phyloP scores from a whole-genome alignment of 495 filamentous ascomycete genomes.

The Annulohypoxylon nitens region DNA sequence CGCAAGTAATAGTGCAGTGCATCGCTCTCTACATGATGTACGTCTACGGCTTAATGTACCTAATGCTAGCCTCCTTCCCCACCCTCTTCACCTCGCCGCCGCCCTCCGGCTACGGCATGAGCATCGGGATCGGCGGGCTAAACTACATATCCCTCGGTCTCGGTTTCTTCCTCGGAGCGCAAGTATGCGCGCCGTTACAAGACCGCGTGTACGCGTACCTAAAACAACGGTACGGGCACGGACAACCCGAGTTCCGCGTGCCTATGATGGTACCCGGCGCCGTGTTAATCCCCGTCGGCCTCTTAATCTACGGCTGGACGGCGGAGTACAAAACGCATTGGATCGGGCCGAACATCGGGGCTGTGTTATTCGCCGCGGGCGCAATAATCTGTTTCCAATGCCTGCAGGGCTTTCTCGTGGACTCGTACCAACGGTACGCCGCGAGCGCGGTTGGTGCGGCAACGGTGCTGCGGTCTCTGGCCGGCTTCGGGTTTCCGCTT shows the following conservation, averaged over 20 bases:
- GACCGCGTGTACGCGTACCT: conserved; percentile 73
- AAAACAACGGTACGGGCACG: conserved; percentile 68
- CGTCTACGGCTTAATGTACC: conserved; percentile 79
- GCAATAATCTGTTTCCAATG: conserved; percentile 76
- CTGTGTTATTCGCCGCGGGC: conserved; percentile 68
- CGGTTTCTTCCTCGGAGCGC: conserved; percentile 75
- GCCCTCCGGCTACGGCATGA: conserved; percentile 68
- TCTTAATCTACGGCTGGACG: conserved; percentile 81
- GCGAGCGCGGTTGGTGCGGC: conserved; percentile 78
- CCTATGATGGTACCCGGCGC: conserved; percentile 70
- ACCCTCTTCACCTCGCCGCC: conserved; percentile 66
- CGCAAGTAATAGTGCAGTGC: conserved; percentile 71
- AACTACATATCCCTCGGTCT: conserved; percentile 78
- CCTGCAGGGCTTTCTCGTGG: conserved; percentile 81
- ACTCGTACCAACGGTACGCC: conserved; percentile 79
- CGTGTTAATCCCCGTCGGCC: conserved; percentile 70
- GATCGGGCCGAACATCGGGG: conserved; percentile 80
- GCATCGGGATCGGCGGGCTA: conserved; percentile 71
- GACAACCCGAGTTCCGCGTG: conserved; percentile 74
- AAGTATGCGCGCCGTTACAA: conserved; percentile 73
- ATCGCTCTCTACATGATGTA: conserved; percentile 66
- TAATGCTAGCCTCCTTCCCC: conserved; percentile 78
- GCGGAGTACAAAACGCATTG: conserved; percentile 73
- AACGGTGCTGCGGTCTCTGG: conserved; percentile 74
- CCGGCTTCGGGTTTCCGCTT: conserved; percentile 82